Conservation (phyloP, 2,329 filamentous ascomycete genomes). For the Trichoderma semiorbis region DNA sequence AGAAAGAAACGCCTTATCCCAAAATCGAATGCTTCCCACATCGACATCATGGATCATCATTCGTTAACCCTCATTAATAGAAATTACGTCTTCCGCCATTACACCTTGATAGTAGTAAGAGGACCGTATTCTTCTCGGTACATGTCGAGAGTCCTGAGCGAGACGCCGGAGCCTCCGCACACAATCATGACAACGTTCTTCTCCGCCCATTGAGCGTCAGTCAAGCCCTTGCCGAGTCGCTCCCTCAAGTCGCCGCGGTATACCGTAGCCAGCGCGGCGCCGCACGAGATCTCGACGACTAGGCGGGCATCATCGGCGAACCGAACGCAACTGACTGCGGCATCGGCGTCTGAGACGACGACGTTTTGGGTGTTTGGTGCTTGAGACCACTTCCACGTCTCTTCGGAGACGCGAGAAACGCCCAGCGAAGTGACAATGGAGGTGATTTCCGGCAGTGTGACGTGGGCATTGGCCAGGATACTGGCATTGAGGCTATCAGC, state of each 20-base stretch:
- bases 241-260: slow-evolving; percentile 63
- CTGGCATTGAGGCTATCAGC: slow-evolving; percentile 67
- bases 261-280: slow-evolving; percentile 69
- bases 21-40: background rate
- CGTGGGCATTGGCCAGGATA: slow-evolving; percentile 52
- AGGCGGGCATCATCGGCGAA: slow-evolving; percentile 80
- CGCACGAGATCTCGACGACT: slow-evolving; percentile 81
- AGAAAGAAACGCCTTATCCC: background rate
- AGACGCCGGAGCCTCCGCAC: slow-evolving; percentile 73
- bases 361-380: slow-evolving; percentile 37
- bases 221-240: slow-evolving; percentile 51
- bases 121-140: slow-evolving; percentile 50
- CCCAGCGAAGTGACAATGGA: slow-evolving; percentile 73
- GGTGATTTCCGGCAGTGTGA: slow-evolving; percentile 68
- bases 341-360: slow-evolving; percentile 56
- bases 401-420: slow-evolving; percentile 64
- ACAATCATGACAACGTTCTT: slow-evolving; percentile 80
- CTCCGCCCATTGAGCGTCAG: slow-evolving; percentile 56
- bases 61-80: background rate
- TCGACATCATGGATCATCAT: background rate
- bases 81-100: background rate
- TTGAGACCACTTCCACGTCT: slow-evolving; percentile 63
- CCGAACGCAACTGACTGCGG: slow-evolving; percentile 70
- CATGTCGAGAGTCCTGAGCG: slow-evolving; percentile 55
- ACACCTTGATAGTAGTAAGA: slow-evolving; percentile 33